Base-by-base conservation (phyloP, 2,329 filamentous ascomycete species). In the Orbilia oligospora region DNA sequence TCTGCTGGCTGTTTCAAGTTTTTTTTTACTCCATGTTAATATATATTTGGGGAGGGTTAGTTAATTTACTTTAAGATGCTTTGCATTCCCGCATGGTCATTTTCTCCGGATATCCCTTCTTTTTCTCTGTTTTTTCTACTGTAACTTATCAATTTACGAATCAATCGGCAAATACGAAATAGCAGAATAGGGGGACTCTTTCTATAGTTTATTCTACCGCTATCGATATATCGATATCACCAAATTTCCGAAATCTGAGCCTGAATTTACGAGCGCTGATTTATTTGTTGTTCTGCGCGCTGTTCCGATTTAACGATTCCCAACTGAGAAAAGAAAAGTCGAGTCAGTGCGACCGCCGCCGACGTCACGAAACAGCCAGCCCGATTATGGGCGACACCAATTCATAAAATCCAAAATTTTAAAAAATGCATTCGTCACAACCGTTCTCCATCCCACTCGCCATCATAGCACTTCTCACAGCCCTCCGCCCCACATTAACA, bases 1-100 rank as follows among this genome's bases (percentile, higher is more conserved):
- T 38, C 18, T 41, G 53, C 53, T 38, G 53, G 30, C 53, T 18
- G 56, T 61, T 61, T 61, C 56, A 61, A 18, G 56, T 61, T 41
- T 61, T 61, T 61, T 41, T 41, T 1, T 8, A 8, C 33, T 12
- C 33, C 6, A 6, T 30, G 27, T 30, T 30, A 30, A 30, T 30
- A 30, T 30, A 30, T 30, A 30, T 30, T 30, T 30, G 36, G 36
- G 38, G 5, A 41, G 14, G 38, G 9, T 16, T 5, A 1, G 12
- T 41, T 41, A 14, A n/a, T 41, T 38, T 36, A 8, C 33, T 41
- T 41, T 41, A 41, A 41, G 38, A 41, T 16, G 38, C 38, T n/a
- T n/a, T 16, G 27, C 27, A 12, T 16, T 41, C 38, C 12, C 38
- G 2, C 12, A 16, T 38, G 12, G 38, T 36, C 10, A 1, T 36